Evolutionary conservation across 768 basidiomycete species (phyloP), one percentile per base, ranked within the genome.

Genomic region (Cystobasidium ongulense): DNA sequence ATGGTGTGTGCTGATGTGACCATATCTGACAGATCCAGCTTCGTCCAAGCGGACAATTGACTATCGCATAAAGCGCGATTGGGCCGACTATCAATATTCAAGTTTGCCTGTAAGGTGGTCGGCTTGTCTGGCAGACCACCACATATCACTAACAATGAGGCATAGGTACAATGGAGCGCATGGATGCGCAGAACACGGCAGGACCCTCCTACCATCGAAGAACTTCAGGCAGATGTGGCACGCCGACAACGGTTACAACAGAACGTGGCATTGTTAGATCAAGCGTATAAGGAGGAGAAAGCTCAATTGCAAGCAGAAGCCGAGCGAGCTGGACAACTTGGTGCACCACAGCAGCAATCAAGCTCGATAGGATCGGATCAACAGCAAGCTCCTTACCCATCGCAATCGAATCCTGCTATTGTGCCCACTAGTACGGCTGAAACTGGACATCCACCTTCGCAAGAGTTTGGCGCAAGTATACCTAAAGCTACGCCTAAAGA

Each of bases 101-200:
- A 57, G 63, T 8, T 67, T 78, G 25, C 77, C 77, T 7, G 77
- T 76, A 76, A 21, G 59, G 29, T 53, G 10, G 4, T 15, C 1
- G 13, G 23, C 23, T 29, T 11, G 10, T 1, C 0, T 13, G 8
- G 29, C n/a, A 54, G 27, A 54, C 36, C 15, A 13, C 31, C 11
- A 23, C 25, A 8, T 17, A 18, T 68, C 18, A 31, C 11, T 27
- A 36, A 0, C n/a, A 10, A 11, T 38, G 4, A n/a, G n/a, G n/a
- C 67, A 76, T 31, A 67, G 65, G 76, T 76, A 0, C 77, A 78
- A 75, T 78, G 77, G 77, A 63, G 67, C 31, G 23, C 75, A 13
- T 78, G 77, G 77, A 57, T 78, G 36, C 75, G 77, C 25, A 61
- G 76, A 2, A 76, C 76, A 0, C 74, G 77, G 8, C 52, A 65